A percentile compares a stretch with the other conserved stretches of the same genome.
These are phyloP conservation scores for Psilocybe cubensis DNA, from an alignment of 768 basidiomycete genomes.

Conservation along the genomic window DNA sequence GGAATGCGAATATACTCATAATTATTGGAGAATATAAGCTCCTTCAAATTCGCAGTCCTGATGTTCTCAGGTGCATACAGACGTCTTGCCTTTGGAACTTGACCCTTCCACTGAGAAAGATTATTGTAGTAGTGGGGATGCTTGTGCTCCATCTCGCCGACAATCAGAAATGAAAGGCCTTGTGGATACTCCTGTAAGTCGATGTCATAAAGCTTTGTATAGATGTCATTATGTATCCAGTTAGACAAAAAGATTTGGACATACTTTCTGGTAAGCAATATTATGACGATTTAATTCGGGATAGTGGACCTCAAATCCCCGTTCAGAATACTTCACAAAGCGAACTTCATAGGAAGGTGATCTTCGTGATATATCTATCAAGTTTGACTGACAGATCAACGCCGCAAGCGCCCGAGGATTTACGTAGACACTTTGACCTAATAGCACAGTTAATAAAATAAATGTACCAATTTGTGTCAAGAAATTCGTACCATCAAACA, in stretches of 20 bases:
- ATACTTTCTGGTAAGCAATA: not conserved
- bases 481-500: not conserved
- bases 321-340: slow-evolving; percentile 54
- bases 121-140: too few relatives aligned
- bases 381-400: slow-evolving; percentile 64
- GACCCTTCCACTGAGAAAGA: too few relatives aligned
- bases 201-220: too few relatives aligned
- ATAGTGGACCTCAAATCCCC: slow-evolving; percentile 58
- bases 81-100: too few relatives aligned
- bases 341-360: slow-evolving; percentile 66
- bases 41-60: too few relatives aligned
- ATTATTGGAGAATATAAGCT: not conserved
- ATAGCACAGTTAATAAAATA: not conserved
- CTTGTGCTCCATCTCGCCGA: too few relatives aligned
- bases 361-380: slow-evolving; percentile 57
- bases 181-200: not conserved
- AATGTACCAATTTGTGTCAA: not conserved
- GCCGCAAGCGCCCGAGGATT: slow-evolving; percentile 34
- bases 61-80: too few relatives aligned
- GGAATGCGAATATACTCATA: not conserved
- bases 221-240: not conserved
- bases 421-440: not conserved
- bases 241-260: not conserved
- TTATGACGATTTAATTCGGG: slow-evolving; percentile 43
- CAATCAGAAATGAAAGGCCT: too few relatives aligned